Conservation (phyloP, 2,329 filamentous ascomycete genomes). For the Coniella vitis region DNA sequence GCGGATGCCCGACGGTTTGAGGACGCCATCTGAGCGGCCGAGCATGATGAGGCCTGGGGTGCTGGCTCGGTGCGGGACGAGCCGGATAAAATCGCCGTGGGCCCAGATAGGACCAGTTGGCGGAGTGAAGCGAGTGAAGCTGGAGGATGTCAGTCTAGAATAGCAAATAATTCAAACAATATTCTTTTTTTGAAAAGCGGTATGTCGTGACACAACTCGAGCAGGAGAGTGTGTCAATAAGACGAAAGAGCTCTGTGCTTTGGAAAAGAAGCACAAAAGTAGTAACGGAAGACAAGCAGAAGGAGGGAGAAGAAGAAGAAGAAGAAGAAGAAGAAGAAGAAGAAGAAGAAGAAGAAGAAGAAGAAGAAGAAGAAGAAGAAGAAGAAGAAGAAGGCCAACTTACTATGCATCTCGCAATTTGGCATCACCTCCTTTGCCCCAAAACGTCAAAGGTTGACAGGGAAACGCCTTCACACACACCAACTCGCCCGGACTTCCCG, state of each 20-base stretch:
- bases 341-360: neutral
- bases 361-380: neutral
- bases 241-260: too few species aligned
- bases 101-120: constrained; percentile 63
- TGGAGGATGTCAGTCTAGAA: neutral
- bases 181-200: too few species aligned
- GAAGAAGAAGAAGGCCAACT: neutral
- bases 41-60: constrained; percentile 71
- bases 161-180: too few species aligned
- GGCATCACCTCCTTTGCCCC: constrained; percentile 61
- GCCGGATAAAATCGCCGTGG: constrained; percentile 82
- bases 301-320: neutral
- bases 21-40: constrained; percentile 81
- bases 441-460: constrained; percentile 86
- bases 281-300: too few species aligned
- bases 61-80: constrained; percentile 51
- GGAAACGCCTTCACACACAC: constrained; percentile 84
- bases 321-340: neutral
- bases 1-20: constrained; percentile 86
- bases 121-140: constrained; percentile 68
- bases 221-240: too few species aligned
- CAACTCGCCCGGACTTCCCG: constrained; percentile 74
- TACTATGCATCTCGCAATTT: constrained; percentile 74
- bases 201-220: too few species aligned
- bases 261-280: neutral